phyloP scores from a whole-genome alignment of 2,329 filamentous ascomycete genomes.

The Hortaea sp. region DNA sequence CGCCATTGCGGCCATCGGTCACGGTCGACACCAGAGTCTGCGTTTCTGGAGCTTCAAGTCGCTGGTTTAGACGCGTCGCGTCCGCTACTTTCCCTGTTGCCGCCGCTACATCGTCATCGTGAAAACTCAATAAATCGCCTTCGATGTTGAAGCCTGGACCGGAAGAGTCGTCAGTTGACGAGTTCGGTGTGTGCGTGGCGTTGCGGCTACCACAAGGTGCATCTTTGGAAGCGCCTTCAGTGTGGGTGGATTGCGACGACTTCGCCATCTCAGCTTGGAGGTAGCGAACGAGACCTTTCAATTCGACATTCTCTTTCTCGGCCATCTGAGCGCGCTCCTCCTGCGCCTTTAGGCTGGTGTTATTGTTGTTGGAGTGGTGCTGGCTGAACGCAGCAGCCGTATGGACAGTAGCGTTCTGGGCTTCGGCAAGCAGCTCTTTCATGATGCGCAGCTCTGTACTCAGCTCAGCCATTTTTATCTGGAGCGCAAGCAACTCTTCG shows the following conservation, averaged over 20 bases:
- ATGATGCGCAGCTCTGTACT: constrained; percentile 16
- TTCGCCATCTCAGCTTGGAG: neutral
- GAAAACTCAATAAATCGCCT: neutral
- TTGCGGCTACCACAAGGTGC: neutral
- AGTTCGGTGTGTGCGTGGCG: neutral
- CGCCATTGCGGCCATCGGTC: neutral
- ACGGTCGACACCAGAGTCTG: neutral
- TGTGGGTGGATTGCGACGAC: neutral
- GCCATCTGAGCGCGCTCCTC: constrained; percentile 3
- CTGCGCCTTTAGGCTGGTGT: neutral
- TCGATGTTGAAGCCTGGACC: neutral
- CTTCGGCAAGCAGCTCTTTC: constrained; percentile 15
- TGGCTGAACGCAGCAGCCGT: constrained; percentile 9
- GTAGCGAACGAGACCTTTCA: neutral
- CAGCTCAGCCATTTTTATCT: constrained; percentile 8
- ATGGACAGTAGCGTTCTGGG: constrained; percentile 10
- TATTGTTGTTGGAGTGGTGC: neutral
- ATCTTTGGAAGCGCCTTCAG: neutral
- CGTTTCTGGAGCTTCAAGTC: neutral
- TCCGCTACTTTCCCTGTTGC: neutral
- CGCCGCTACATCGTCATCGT: neutral
- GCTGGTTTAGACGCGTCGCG: neutral
- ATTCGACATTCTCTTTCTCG: constrained; percentile 4
- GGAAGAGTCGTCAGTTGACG: neutral
- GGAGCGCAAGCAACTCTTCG: too few relatives aligned